phyloP scores from a whole-genome alignment of 2,329 filamentous ascomycete genomes.

The Cercospora sp. region DNA sequence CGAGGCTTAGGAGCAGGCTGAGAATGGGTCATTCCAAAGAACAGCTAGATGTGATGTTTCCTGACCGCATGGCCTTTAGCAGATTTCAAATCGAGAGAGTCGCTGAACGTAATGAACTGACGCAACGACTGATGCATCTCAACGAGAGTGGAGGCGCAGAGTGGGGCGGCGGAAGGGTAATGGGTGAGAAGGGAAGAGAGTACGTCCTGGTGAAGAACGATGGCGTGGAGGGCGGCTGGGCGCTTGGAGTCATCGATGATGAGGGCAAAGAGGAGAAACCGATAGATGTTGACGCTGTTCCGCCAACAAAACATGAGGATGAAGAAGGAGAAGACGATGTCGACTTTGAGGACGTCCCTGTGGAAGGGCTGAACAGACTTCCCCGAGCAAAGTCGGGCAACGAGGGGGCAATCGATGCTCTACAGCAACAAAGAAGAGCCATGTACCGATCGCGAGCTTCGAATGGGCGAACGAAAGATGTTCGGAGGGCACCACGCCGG shows the following conservation, averaged over 20 bases:
- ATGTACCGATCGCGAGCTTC: conserved; percentile 48
- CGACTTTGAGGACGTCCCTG: conserved; percentile 89
- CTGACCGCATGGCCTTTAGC: conserved; percentile 95
- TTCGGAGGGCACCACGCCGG: conserved; percentile 3
- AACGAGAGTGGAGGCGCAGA: conserved; percentile 77
- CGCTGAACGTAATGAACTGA: conserved; percentile 87
- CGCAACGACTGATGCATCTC: conserved; percentile 90
- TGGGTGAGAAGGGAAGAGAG: conserved; percentile 84
- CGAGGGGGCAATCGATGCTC: conserved; percentile 30
- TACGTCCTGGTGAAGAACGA: conserved; percentile 97
- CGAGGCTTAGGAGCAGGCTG: conserved; percentile 79
- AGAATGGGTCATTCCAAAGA: conserved; percentile 97
- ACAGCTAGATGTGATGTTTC: conserved; percentile 94
- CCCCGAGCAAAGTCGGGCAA: conserved; percentile 58
- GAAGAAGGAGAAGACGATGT: conserved; percentile 62
- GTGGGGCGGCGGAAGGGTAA: conserved; percentile 67
- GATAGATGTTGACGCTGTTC: conserved; percentile 79
- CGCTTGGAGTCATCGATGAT: conserved; percentile 87
- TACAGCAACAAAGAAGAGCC: conserved; percentile 49
- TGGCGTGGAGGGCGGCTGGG: conserved; percentile 92
- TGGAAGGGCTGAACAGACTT: conserved; percentile 82
- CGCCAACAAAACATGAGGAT: conserved; percentile 54
- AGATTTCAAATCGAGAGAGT: conserved; percentile 95
- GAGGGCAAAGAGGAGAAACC: conserved; percentile 80
- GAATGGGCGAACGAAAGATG: conserved; percentile 17